Percentiles rank a stretch among this genome's conserved stretches.
phyloP scores from a whole-genome alignment of 2,329 filamentous ascomycete species.

The Rutstroemia sp. region DNA sequence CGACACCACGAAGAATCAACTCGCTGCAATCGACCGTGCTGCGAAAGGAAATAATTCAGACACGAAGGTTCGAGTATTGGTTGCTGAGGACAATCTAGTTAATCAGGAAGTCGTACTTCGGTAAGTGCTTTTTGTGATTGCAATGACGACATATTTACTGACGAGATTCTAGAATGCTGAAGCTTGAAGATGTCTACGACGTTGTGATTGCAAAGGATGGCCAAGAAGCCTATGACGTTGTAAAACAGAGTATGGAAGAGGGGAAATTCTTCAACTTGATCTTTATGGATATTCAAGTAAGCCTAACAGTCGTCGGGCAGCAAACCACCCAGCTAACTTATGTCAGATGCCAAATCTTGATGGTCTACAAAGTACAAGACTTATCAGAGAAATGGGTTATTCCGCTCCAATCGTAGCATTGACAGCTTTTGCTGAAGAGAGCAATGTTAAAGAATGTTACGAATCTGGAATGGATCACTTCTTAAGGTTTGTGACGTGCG shows the following conservation, averaged over 20 bases:
- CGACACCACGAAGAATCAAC: slow-evolving; percentile 44
- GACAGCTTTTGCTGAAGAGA: slow-evolving; percentile 85
- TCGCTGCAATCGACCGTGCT: slow-evolving; percentile 57
- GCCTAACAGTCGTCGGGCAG: not conserved
- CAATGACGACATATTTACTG: slow-evolving; percentile 40
- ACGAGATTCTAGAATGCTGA: slow-evolving; percentile 56
- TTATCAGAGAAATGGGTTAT: slow-evolving; percentile 84
- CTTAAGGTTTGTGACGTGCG: slow-evolving; percentile 35
- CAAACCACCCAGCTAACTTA: slow-evolving; percentile 2
- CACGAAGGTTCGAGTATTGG: slow-evolving; percentile 69
- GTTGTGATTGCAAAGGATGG: slow-evolving; percentile 82
- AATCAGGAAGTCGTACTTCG: slow-evolving; percentile 55
- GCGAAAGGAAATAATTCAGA: slow-evolving; percentile 51
- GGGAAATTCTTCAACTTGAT: slow-evolving; percentile 74
- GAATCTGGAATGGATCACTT: slow-evolving; percentile 93
- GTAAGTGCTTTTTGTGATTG: slow-evolving; percentile 23
- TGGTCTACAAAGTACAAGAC: slow-evolving; percentile 74
- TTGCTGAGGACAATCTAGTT: slow-evolving; percentile 71
- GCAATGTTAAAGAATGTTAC: slow-evolving; percentile 78
- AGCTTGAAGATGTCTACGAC: slow-evolving; percentile 74
- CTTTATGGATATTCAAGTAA: slow-evolving; percentile 79
- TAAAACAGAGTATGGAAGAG: slow-evolving; percentile 73
- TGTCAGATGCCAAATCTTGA: slow-evolving; percentile 82
- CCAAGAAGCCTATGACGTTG: slow-evolving; percentile 80
- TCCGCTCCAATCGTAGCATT: slow-evolving; percentile 82